Percentiles rank a stretch among this genome's conserved stretches.
Evolutionary conservation across 345 rosid genomes (phyloP).

Genomic region (Citrus sp.): DNA sequence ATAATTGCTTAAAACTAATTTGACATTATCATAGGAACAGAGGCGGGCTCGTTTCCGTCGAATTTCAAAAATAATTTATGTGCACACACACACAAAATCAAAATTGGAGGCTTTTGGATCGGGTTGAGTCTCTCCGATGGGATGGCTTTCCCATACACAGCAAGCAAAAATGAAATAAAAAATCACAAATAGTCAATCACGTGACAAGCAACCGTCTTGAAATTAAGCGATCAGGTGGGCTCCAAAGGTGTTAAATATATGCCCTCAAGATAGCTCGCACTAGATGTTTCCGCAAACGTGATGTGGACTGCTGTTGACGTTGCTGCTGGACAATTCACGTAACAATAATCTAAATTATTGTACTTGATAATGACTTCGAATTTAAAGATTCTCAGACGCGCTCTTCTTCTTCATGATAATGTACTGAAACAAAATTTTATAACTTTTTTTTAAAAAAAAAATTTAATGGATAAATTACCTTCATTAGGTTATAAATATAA

Average conservation of each 20-base stretch:
- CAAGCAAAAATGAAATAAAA: background rate
- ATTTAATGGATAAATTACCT: too few species aligned
- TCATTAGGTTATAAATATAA: too few species aligned
- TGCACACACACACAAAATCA: background rate
- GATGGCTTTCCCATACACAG: background rate
- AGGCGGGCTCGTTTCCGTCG: background rate
- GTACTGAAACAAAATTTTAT: background rate
- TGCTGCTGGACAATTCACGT: slow-evolving; percentile 7
- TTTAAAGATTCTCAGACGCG: background rate
- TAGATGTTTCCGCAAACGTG: background rate
- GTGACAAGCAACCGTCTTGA: slow-evolving; percentile 20
- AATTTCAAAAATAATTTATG: too few species aligned
- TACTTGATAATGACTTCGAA: background rate
- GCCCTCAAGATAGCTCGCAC: background rate
- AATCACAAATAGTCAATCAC: slow-evolving; percentile 18
- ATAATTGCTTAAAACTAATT: background rate
- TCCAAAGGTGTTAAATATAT: background rate
- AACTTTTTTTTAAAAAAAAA: background rate
- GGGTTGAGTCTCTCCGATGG: background rate
- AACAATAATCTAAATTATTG: background rate
- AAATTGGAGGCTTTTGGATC: background rate
- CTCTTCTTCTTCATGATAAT: background rate
- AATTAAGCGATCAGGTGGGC: slow-evolving; percentile 19
- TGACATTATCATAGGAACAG: background rate
- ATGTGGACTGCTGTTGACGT: slow-evolving; percentile 1